Evolutionary conservation across 345 rosid species (phyloP), one percentile per base, ranked within the genome.

Genomic region (Bruguiera sexangula): DNA sequence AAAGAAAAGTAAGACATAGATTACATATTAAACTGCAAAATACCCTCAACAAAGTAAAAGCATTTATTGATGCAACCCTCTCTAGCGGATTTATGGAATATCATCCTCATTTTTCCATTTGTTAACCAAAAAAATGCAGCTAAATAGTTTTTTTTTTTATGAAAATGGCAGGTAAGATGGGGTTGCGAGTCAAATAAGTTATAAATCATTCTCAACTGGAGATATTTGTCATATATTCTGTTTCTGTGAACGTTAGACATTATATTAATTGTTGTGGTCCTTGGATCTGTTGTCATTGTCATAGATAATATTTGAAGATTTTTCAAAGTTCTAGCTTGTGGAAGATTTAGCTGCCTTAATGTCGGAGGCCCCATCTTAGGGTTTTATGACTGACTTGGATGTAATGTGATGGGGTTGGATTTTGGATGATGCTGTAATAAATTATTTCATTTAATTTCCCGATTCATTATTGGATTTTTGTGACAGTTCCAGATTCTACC

Each of bases 271-370:
- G 9, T 29, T 29, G 69, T 71, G 82, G 79, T 60, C 79, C 79
- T n/a, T 13, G 8, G 21, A 27, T 6, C 29, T 32, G 19, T 55
- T 70, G 81, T 69, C 78, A 43, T 37, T n/a, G 66, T 71, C 66
- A 30, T 76, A 60, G 43, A 54, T 68, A 67, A 54, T 60, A 58
- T 19, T 62, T 19, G 69, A 72, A 57, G 70, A 69, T 74, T 70
- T 27, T 71, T 55, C 50, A 20, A 56, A 74, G 75, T 59, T 69
- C 63, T 52, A 60, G 39, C 66, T 24, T 39, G 66, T 46, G 76
- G 52, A 65, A 79, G 76, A 67, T 66, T 79, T 59, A 55, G 70
- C 51, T 16, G 22, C 69, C 52, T 51, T 16, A 54, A 70, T 36
- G 56, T 0, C 26, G 0, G 75, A 65, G 58, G 2, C 70, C 69